phyloP scores from a whole-genome alignment of 345 rosid genomes.

The Hypericum androsaemum region DNA sequence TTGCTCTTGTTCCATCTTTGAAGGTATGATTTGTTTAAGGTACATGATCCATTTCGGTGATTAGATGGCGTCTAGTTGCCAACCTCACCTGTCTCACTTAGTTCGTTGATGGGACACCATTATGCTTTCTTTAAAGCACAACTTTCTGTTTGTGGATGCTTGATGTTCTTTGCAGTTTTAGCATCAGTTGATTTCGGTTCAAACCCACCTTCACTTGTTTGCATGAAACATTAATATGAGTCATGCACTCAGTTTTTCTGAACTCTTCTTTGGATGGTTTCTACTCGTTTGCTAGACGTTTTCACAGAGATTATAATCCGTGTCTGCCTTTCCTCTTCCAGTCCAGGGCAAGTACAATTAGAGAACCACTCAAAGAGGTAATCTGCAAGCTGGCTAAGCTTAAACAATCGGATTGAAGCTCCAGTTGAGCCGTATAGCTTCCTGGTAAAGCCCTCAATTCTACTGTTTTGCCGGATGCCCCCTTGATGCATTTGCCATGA shows the following conservation, averaged over 20 bases:
- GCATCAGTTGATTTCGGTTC: no score
- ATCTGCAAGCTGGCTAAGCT: constrained; percentile 29
- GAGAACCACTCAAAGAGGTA: constrained; percentile 31
- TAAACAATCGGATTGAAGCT: constrained; percentile 17
- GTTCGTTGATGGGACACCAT: not conserved
- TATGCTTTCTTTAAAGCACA: not conserved
- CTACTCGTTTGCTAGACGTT: not conserved
- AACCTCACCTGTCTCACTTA: not conserved
- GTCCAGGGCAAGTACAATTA: constrained; percentile 30
- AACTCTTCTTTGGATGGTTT: constrained; percentile 1
- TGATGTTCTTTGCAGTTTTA: no score
- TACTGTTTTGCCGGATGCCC: no score
- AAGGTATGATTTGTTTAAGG: constrained; percentile 38
- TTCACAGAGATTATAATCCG: not conserved
- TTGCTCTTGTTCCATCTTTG: constrained; percentile 66
- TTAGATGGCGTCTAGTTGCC: not conserved
- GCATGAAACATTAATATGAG: no score
- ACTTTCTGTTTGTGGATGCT: no score
- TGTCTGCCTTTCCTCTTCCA: constrained; percentile 14
- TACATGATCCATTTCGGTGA: not conserved
- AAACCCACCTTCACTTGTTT: no score
- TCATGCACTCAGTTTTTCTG: not conserved
- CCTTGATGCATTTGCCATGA: no score
- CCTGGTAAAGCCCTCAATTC: no score
- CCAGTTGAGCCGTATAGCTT: not conserved